A percentile compares a stretch with the other conserved stretches of the same genome.
Conservation (phyloP, 75 land plant genomes). For the Selaginella moellendorffii region DNA sequence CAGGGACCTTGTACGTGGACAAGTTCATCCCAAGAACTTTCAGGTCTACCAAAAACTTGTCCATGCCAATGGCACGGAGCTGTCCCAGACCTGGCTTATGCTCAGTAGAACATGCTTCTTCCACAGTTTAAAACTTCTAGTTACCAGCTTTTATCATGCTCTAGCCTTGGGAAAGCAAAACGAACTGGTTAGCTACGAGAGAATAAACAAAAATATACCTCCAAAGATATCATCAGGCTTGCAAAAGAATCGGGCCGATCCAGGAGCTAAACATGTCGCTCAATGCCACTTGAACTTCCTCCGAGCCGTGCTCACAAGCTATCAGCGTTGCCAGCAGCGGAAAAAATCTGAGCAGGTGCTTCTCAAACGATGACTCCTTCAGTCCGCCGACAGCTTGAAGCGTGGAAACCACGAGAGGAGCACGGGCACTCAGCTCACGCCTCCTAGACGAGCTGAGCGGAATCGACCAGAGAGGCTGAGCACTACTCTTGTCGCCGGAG, state of each 20-base stretch:
- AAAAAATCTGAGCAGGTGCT: slow-evolving; percentile 52
- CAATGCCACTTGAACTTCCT: slow-evolving; percentile 78
- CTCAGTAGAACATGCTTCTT: not conserved
- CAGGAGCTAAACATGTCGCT: slow-evolving; percentile 85
- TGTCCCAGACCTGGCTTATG: slow-evolving; percentile 56
- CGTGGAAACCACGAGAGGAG: slow-evolving; percentile 78
- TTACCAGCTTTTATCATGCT: too few species aligned
- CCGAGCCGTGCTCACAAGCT: slow-evolving; percentile 95
- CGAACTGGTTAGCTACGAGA: too few species aligned
- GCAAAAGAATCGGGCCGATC: slow-evolving; percentile 82
- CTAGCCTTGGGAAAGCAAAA: too few species aligned
- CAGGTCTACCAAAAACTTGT: slow-evolving; percentile 55
- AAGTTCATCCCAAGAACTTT: slow-evolving; percentile 70
- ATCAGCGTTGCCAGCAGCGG: slow-evolving; percentile 67
- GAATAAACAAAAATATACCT: too few species aligned
- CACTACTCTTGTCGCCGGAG: not conserved
- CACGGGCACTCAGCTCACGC: slow-evolving; percentile 81
- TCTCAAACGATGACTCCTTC: slow-evolving; percentile 55
- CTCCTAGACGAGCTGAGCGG: slow-evolving; percentile 19
- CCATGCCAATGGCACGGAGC: slow-evolving; percentile 55
- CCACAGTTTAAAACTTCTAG: too few species aligned
- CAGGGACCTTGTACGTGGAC: slow-evolving; percentile 79
- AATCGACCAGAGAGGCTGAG: not conserved
- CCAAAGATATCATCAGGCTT: slow-evolving; percentile 55
- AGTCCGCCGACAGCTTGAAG: slow-evolving; percentile 67